A percentile compares a stretch with the other conserved stretches of the same genome.
Conservation (phyloP, 2,329 filamentous ascomycete genomes). For the Fusarium tuaranense region DNA sequence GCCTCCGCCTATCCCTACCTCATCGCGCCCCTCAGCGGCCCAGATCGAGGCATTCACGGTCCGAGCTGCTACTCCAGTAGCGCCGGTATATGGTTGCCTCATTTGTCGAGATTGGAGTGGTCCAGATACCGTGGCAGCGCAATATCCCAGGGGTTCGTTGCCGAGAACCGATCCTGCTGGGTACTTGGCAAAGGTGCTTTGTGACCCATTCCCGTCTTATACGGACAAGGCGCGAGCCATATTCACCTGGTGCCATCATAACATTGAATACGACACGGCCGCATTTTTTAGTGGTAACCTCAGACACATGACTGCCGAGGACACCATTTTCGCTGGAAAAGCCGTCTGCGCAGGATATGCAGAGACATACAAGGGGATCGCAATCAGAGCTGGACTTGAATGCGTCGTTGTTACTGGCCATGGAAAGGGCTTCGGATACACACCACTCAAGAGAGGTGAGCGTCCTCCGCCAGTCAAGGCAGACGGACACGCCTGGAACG, state of each 20-base stretch:
- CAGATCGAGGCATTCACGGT: conserved; percentile 61
- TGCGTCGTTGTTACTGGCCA: conserved; percentile 80
- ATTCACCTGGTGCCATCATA: conserved; percentile 96
- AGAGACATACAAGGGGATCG: conserved; percentile 82
- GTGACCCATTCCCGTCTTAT: conserved; percentile 79
- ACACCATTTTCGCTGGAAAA: conserved; percentile 80
- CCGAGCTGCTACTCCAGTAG: conserved; percentile 44
- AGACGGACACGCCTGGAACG: conserved; percentile 90
- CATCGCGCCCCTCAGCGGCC: conserved; percentile 63
- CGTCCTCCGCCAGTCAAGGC: conserved; percentile 72
- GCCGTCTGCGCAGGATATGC: conserved; percentile 96
- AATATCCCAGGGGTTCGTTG: conserved; percentile 78
- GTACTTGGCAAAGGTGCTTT: conserved; percentile 83
- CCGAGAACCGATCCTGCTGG: conserved; percentile 74
- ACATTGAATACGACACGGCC: conserved; percentile 85
- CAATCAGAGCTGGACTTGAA: conserved; percentile 82
- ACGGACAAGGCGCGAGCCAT: conserved; percentile 95
- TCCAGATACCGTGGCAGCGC: conserved; percentile 81
- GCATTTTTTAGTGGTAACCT: conserved; percentile 82
- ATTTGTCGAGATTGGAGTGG: conserved; percentile 89
- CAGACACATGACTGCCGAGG: conserved; percentile 74
- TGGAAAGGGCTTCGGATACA: conserved; percentile 87
- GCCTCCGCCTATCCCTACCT: conserved; percentile 65
- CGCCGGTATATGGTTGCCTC: conserved; percentile 68
- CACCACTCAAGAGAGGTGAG: conserved; percentile 70